Base-by-base conservation (phyloP, 257 asterid genomes). In the Capsicum rhomboideum region DNA sequence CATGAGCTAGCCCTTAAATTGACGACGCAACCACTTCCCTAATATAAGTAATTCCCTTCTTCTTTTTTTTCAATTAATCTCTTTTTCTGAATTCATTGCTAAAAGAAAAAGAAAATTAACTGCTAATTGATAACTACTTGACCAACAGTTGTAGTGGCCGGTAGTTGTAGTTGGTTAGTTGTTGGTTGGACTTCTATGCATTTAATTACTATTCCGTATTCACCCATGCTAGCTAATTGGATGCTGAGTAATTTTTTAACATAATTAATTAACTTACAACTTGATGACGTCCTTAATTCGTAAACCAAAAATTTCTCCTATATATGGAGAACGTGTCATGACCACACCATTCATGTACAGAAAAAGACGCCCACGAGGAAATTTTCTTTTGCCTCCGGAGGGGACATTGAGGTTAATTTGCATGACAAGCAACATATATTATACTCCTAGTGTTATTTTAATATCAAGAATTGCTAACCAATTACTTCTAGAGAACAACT, bases 11-110 rank as follows among this genome's bases (percentile, higher is more conserved):
- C 91, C 88, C 90, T 84, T 84, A 90, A 90, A 91, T 91, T 90
- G 95, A 90, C 95, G 88, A 89, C 28, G 85, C 92, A 92, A 92
- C 95, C 86, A 91, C 93, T 85, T 83, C 85, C 81, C 80, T 69
- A 83, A 81, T n/a, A n/a, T n/a, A n/a, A n/a, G n/a, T n/a, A n/a
- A n/a, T n/a, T 50, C 86, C 50, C 79, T 31, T 64, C 61, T 56
- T 84, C 67, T 53, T 77, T 49, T 28, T 79, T 83, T 18, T 5
- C 37, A 2, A 1, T 31, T 31, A 31, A 31, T 31, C 34, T 31
- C 1, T 31, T 3, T 31, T 5, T 34, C 37, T n/a, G n/a, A 34
- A 34, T 34, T 34, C 37, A 34, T 5, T 34, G 37, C 37, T 34
- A 2, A 34, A 34, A n/a, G n/a, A n/a, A 31, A 34, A 34, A 2